Evolutionary conservation across 106 monocot species (phyloP).

Genomic region (Dendrobium nobile): DNA sequence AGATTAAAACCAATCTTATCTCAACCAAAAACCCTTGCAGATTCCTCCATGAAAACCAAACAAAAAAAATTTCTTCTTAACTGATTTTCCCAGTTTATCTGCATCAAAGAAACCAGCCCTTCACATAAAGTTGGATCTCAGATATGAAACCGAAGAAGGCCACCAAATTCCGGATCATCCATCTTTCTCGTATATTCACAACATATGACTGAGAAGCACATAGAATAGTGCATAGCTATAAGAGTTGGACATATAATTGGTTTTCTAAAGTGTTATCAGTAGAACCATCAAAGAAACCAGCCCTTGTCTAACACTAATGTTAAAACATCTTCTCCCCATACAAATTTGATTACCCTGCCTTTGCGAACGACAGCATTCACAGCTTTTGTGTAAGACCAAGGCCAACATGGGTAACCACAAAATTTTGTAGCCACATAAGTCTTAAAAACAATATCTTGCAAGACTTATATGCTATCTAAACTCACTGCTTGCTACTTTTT

Average conservation of each 20-base stretch:
- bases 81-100: not conserved
- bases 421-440: slow-evolving; percentile 96
- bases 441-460: not conserved
- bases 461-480: not conserved
- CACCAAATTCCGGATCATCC: not conserved
- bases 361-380: slow-evolving; percentile 30
- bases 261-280: too few species aligned
- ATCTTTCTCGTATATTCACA: not conserved
- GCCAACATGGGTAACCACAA: slow-evolving; percentile 73
- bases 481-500: not conserved
- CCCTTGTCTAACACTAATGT: slow-evolving; percentile 54
- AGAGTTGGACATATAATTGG: not conserved
- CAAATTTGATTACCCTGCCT: slow-evolving; percentile 51
- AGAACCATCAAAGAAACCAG: too few species aligned
- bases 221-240: not conserved
- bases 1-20: not conserved
- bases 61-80: not conserved
- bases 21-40: not conserved
- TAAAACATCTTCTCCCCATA: slow-evolving; percentile 76
- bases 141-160: not conserved
- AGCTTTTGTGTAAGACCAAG: slow-evolving; percentile 62
- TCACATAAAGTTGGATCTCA: not conserved
- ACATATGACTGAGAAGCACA: not conserved
- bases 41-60: not conserved
- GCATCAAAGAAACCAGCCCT: not conserved